phyloP scores from a whole-genome alignment of 257 asterid species.

The Fraxinus pennsylvanica region DNA sequence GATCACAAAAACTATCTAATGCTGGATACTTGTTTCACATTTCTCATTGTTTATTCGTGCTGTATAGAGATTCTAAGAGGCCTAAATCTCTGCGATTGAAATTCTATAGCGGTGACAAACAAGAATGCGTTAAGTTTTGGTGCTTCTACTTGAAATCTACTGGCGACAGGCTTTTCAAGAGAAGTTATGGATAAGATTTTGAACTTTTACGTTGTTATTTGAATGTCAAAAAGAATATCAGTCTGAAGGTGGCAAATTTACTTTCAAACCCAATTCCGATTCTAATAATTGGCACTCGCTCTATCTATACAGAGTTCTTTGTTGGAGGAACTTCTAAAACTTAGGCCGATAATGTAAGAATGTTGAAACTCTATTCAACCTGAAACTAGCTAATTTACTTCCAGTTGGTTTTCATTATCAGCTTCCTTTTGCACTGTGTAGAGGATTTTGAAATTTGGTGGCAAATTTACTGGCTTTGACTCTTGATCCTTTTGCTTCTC shows the following conservation, averaged over 20 bases:
- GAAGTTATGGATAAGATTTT: not conserved
- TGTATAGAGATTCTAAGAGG: not conserved
- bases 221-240: not conserved
- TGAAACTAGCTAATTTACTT: not conserved
- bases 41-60: not conserved
- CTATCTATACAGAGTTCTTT: not conserved
- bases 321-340: not conserved
- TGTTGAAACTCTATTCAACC: not conserved
- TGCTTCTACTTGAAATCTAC: not conserved
- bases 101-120: not conserved
- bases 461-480: not conserved
- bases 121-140: not conserved
- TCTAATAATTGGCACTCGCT: not conserved
- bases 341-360: not conserved
- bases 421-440: not conserved
- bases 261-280: not conserved
- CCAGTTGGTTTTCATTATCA: not conserved
- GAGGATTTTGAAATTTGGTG: not conserved
- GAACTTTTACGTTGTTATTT: not conserved
- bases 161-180: not conserved
- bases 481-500: not conserved
- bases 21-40: not conserved
- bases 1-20: no score
- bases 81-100: not conserved
- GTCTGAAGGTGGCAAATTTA: not conserved